Evolutionary conservation across 192 early-diverging fungal genomes (phyloP).

Genomic region (Linnemannia zychae): DNA sequence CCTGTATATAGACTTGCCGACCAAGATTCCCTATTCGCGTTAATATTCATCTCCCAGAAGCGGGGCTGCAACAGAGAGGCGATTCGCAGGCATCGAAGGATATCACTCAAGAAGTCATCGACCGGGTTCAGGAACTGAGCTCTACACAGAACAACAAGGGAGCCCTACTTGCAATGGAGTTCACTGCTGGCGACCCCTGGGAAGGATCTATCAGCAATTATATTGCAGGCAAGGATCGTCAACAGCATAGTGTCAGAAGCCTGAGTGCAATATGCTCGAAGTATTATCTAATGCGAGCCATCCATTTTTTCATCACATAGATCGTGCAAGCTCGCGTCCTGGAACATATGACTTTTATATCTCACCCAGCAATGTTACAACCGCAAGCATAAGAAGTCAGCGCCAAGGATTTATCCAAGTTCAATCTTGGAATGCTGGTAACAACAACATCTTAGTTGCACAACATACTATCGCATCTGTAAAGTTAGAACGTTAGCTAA

Average conservation of each 20-base stretch:
- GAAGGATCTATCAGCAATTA: constrained; percentile 12
- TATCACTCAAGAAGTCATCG: background rate
- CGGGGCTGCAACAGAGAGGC: background rate
- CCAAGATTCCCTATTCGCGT: constrained; percentile 37
- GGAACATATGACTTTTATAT: constrained; percentile 61
- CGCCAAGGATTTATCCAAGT: constrained; percentile 56
- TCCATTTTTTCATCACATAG: background rate
- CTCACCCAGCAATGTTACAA: constrained; percentile 15
- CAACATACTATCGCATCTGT: background rate
- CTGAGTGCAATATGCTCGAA: background rate
- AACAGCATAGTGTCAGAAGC: background rate
- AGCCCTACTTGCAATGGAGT: background rate
- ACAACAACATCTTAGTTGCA: background rate
- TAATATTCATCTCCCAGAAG: constrained; percentile 34
- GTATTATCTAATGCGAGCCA: background rate
- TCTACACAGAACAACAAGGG: background rate
- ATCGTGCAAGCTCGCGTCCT: constrained; percentile 25
- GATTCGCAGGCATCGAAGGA: background rate
- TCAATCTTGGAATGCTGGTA: constrained; percentile 50
- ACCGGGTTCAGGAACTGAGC: background rate
- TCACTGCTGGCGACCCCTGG: constrained; percentile 18
- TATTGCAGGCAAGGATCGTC: constrained; percentile 15
- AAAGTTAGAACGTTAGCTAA: background rate
- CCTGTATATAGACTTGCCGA: constrained; percentile 24
- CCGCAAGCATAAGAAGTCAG: constrained; percentile 41